These are phyloP conservation scores for Macroventuria anomochaeta DNA, from an alignment of 2,329 filamentous ascomycete species.

Conservation along the genomic window DNA sequence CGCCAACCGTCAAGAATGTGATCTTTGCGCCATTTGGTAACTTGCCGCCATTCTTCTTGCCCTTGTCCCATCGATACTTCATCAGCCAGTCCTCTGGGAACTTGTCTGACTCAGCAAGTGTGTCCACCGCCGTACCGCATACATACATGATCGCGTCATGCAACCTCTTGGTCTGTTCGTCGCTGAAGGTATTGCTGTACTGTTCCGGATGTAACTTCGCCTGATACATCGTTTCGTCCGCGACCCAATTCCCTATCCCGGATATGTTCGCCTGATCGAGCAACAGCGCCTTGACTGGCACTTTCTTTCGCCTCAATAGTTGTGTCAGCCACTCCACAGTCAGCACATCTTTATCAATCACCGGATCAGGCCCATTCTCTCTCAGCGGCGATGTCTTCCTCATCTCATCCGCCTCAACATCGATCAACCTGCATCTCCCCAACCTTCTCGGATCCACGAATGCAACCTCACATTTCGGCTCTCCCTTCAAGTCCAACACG, in stretches of 20 bases:
- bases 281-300: constrained; percentile 87
- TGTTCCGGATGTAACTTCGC: constrained; percentile 90
- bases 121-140: constrained; percentile 78
- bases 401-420: constrained; percentile 79
- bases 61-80: constrained; percentile 87
- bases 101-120: constrained; percentile 78
- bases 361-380: constrained; percentile 93
- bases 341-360: constrained; percentile 78
- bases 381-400: constrained; percentile 77
- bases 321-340: constrained; percentile 76
- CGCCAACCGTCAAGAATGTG: constrained; percentile 85
- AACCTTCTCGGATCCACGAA: constrained; percentile 86
- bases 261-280: constrained; percentile 88
- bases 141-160: constrained; percentile 78
- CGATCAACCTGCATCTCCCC: constrained; percentile 78
- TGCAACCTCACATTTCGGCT: constrained; percentile 69
- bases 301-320: constrained; percentile 76
- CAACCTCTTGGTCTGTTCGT: constrained; percentile 73
- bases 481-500: constrained; percentile 68
- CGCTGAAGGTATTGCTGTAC: constrained; percentile 81
- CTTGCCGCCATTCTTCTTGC: constrained; percentile 72
- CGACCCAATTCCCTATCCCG: constrained; percentile 97
- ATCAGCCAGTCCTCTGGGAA: constrained; percentile 89
- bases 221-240: constrained; percentile 91
- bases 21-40: constrained; percentile 87